These are phyloP conservation scores for Wickerhamiella brachini DNA, from an alignment of 805 yeast species.

Conservation along the genomic window DNA sequence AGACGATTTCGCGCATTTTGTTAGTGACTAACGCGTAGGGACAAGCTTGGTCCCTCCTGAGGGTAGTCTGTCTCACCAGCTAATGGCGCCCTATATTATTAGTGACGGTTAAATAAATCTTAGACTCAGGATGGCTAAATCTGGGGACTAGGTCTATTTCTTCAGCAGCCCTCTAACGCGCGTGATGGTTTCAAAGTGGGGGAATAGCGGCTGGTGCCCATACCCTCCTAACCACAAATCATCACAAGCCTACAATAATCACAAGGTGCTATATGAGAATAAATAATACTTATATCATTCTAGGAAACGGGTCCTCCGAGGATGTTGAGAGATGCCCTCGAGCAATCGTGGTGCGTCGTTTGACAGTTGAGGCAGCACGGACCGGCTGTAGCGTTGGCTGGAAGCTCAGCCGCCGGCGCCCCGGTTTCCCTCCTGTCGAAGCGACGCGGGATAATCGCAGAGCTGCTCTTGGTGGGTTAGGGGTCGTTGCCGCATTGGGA, in stretches of 20 bases:
- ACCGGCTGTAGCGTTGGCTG: background rate
- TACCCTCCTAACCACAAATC: background rate
- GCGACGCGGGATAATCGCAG: background rate
- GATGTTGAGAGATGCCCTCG: background rate
- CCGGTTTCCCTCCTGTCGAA: background rate
- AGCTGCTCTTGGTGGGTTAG: background rate
- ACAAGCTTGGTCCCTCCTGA: no score
- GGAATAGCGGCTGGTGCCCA: background rate
- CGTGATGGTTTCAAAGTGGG: no score
- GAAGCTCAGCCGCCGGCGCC: background rate
- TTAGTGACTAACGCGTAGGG: background rate
- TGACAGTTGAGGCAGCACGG: background rate
- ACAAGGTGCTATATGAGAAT: no score
- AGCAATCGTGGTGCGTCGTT: background rate
- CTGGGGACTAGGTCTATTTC: no score
- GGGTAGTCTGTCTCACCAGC: no score
- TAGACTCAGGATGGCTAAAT: no score
- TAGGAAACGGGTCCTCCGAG: background rate
- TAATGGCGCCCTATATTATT: no score
- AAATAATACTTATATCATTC: no score
- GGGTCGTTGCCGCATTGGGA: background rate
- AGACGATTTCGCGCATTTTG: slow-evolving; percentile 31
- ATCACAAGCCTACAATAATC: background rate
- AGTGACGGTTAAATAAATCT: no score
- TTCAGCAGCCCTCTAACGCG: no score